Conservation (phyloP, 2,329 filamentous ascomycete species). For the Penicillium sp. region DNA sequence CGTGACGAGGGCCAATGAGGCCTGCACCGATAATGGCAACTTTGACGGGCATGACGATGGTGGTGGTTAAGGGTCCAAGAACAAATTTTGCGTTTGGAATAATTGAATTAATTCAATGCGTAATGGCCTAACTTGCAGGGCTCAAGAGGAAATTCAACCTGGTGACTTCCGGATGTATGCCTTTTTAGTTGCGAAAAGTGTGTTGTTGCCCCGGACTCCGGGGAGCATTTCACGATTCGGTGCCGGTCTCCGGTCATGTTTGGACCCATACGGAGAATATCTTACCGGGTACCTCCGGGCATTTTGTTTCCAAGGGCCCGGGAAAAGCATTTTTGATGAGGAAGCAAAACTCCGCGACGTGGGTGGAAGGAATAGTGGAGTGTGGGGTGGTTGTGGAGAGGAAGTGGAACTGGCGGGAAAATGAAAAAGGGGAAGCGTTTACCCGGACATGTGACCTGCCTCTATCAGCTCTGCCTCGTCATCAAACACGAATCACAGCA, state of each 20-base stretch:
- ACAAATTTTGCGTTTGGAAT: background rate
- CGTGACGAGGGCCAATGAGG: constrained; percentile 53
- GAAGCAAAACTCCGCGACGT: background rate
- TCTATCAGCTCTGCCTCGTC: background rate
- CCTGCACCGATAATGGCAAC: constrained; percentile 51
- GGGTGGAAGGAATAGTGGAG: background rate
- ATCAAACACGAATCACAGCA: constrained; percentile 1
- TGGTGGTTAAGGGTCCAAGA: background rate
- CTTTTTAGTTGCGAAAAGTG: background rate
- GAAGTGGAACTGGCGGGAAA: constrained; percentile 14
- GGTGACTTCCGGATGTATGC: background rate
- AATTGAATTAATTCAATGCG: background rate
- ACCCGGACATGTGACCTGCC: constrained; percentile 10
- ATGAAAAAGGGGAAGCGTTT: constrained; percentile 8
- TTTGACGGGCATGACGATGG: constrained; percentile 25
- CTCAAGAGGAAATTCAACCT: background rate
- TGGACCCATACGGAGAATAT: background rate
- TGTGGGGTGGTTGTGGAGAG: background rate
- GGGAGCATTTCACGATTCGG: background rate
- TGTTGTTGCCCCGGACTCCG: background rate
- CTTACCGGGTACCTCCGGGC: background rate
- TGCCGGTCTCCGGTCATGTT: background rate
- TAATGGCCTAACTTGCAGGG: background rate
- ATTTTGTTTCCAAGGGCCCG: background rate
- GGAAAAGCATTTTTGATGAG: background rate